phyloP scores from a whole-genome alignment of 345 rosid species.

The Sonneratia alba region DNA sequence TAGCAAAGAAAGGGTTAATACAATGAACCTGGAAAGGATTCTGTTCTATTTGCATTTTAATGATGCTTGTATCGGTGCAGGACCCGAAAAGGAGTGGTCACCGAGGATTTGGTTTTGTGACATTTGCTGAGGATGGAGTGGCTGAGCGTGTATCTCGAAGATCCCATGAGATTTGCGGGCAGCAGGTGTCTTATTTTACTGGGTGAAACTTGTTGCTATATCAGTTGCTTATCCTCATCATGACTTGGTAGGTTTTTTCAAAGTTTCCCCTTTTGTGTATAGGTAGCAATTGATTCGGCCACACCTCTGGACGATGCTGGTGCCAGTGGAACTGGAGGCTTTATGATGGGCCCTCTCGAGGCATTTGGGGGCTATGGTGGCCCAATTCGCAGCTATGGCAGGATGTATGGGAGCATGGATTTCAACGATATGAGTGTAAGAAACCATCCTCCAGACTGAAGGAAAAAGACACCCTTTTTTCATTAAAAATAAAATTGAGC shows the following conservation, averaged over 20 bases:
- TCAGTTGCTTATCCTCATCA: neutral
- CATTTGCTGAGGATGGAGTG: constrained; percentile 89
- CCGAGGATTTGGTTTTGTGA: constrained; percentile 94
- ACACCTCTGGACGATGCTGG: constrained; percentile 86
- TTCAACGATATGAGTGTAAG: constrained; percentile 56
- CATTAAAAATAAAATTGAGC: too few relatives aligned
- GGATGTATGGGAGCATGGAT: constrained; percentile 74
- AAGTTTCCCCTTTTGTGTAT: constrained; percentile 6
- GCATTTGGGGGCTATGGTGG: constrained; percentile 76
- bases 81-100: constrained; percentile 94
- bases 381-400: constrained; percentile 63
- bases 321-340: constrained; percentile 50
- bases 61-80: constrained; percentile 24
- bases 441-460: too few relatives aligned
- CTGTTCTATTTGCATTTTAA: neutral
- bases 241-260: neutral
- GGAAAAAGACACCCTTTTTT: too few relatives aligned
- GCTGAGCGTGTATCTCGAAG: constrained; percentile 92
- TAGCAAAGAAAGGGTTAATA: neutral
- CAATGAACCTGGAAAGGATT: neutral
- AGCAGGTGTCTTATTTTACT: constrained; percentile 44
- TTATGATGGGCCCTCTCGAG: constrained; percentile 39
- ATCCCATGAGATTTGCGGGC: constrained; percentile 95
- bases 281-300: constrained; percentile 98
- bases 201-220: neutral